phyloP scores from a whole-genome alignment of 768 basidiomycete species.

The Lepiota subincarnata region DNA sequence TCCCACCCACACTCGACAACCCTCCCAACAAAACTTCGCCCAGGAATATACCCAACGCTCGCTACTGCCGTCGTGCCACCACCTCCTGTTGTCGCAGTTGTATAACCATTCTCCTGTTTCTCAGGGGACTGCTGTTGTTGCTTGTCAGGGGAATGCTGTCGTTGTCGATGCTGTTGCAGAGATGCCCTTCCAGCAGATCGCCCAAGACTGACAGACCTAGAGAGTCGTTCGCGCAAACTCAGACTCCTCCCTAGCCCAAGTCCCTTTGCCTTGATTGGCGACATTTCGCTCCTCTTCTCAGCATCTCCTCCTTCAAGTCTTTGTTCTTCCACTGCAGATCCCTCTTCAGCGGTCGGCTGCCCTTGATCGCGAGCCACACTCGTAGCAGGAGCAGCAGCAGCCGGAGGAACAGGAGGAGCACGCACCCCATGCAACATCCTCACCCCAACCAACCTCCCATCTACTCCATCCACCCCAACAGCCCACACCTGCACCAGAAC shows the following conservation, averaged over 20 bases:
- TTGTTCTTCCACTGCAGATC: slow-evolving; percentile 1
- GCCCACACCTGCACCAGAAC: slow-evolving; percentile 88
- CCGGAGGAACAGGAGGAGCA: not conserved
- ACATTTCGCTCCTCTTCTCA: slow-evolving; percentile 5
- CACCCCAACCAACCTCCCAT: slow-evolving; percentile 61
- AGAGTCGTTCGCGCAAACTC: slow-evolving; percentile 15
- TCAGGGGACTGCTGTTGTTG: slow-evolving; percentile 4
- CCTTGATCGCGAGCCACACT: not conserved
- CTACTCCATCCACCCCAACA: slow-evolving; percentile 77
- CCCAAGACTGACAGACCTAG: slow-evolving; percentile 10
- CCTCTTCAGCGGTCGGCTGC: slow-evolving; percentile 4
- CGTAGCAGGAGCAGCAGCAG: not conserved
- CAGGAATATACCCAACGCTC: slow-evolving; percentile 78
- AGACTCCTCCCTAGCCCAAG: slow-evolving; percentile 14
- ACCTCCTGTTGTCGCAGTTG: slow-evolving; percentile 1
- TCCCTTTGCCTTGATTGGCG: slow-evolving; percentile 9
- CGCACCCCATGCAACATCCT: slow-evolving; percentile 19
- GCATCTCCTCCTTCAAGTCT: slow-evolving; percentile 1
- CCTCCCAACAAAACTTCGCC: slow-evolving; percentile 81
- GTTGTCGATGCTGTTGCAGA: not conserved
- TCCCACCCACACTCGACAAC: slow-evolving; percentile 83
- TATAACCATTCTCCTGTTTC: slow-evolving; percentile 3
- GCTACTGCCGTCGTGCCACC: slow-evolving; percentile 18
- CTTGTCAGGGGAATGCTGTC: not conserved
- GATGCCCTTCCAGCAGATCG: slow-evolving; percentile 3